Percentiles rank a stretch among this genome's conserved stretches.
phyloP scores from a whole-genome alignment of 345 rosid species.

The Erodium maritimum region DNA sequence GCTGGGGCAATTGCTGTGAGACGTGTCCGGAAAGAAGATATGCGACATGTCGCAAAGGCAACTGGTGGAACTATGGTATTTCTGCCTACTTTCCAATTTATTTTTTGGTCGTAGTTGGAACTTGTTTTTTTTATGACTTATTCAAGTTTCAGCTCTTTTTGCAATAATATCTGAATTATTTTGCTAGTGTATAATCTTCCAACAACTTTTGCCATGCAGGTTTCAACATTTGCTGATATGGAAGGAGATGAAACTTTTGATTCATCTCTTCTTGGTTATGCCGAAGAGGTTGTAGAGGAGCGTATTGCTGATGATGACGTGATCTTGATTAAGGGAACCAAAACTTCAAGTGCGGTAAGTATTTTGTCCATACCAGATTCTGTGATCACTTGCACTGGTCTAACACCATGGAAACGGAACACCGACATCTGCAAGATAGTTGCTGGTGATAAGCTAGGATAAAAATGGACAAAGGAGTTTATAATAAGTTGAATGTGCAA shows the following conservation, averaged over 20 bases:
- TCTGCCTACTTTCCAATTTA: slow-evolving; percentile 2
- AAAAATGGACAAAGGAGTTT: too few relatives aligned
- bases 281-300: slow-evolving; percentile 92
- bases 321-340: slow-evolving; percentile 81
- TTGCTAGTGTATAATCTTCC: too few relatives aligned
- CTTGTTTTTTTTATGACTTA: too few relatives aligned
- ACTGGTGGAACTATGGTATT: slow-evolving; percentile 90
- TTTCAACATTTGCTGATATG: slow-evolving; percentile 97
- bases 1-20: slow-evolving; percentile 97
- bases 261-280: slow-evolving; percentile 62
- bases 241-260: slow-evolving; percentile 98
- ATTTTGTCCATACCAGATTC: slow-evolving; percentile 4
- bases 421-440: not conserved
- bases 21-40: slow-evolving; percentile 92
- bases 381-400: not conserved
- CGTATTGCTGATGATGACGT: slow-evolving; percentile 90
- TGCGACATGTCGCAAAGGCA: slow-evolving; percentile 97
- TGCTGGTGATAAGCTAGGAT: not conserved
- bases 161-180: too few relatives aligned
- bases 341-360: slow-evolving; percentile 70
- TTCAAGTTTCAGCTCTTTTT: too few relatives aligned
- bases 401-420: not conserved
- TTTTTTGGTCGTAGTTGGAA: not conserved
- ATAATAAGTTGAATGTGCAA: not conserved
- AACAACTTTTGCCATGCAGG: slow-evolving; percentile 27